Base-by-base conservation (phyloP, 2,329 filamentous ascomycete species). In the Ophiostoma perfectum region DNA sequence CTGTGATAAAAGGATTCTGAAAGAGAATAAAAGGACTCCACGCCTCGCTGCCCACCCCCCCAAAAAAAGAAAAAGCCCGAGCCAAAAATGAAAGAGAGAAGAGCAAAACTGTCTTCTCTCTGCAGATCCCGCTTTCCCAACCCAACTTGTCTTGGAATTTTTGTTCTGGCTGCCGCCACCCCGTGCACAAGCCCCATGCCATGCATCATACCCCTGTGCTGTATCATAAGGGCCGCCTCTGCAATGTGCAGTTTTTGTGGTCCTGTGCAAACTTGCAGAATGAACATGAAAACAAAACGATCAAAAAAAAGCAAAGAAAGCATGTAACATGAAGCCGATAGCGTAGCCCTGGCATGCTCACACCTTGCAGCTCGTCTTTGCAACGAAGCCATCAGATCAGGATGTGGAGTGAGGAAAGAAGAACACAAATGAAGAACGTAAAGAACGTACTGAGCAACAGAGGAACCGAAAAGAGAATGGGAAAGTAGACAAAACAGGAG, bases 21-120 rank as follows among this genome's bases (percentile, higher is more conserved):
- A 66, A 71, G 68, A 70, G 66, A 72, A 65, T 44, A 66, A 70
- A 64, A 5, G 65, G 64, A 64, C 68, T 69, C 68, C 68, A 67
- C 71, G 70, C 71, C 69, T 65, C 71, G 69, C 71, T 71, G 52
- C 68, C 65, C 66, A 47, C 68, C 69, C 67, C 12, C 27, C 27
- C 27, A 27, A 27, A 27, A 27, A 63, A 65, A 65, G 36, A 38
- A 66, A 6, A 55, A 55, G 38, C 66, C 68, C 18, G 60, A 70
- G 66, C 64, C 68, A 66, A 67, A 66, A 67, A 41, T 41, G 42
- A 66, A 66, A 62, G 14, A 65, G 66, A 55, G 18, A 55, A 39
- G 42, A 45, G 45, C 39, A 45, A 60, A 41, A 11, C 6, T 8
- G 11, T 64, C 16, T 27, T 65, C 60, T 45, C 60, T 67, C 55